These are phyloP conservation scores for Puccinellia tenuiflora DNA, from an alignment of 176 grass and related monocot species.

Conservation along the genomic window DNA sequence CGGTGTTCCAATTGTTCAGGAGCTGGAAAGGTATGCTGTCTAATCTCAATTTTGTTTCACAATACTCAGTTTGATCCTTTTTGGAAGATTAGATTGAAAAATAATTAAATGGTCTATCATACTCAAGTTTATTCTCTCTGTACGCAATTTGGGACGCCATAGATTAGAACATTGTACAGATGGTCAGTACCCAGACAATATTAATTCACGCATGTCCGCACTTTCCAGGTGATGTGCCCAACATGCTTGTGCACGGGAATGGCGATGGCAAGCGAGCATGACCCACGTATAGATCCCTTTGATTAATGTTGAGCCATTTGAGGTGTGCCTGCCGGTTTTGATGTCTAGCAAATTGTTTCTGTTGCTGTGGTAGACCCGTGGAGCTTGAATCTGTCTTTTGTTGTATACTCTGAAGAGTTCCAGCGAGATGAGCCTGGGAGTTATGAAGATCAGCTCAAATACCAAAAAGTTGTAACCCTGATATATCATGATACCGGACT, in stretches of 20 bases:
- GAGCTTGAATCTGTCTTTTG: not conserved
- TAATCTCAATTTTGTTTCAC: not conserved
- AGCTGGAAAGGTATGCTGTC: constrained; percentile 62
- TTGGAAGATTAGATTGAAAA: not conserved
- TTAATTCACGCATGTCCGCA: not conserved
- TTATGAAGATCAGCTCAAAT: not conserved
- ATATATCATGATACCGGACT: not conserved
- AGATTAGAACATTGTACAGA: not conserved
- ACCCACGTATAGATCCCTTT: constrained; percentile 91
- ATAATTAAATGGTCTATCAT: not conserved
- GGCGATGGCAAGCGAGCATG: constrained; percentile 94
- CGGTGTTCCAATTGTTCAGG: constrained; percentile 86
- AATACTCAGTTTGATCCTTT: not conserved
- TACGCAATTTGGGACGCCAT: not conserved
- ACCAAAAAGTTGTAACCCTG: not conserved
- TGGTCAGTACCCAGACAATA: not conserved
- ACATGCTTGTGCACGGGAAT: constrained; percentile 96
- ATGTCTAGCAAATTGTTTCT: not conserved
- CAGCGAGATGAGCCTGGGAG: not conserved
- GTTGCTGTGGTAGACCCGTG: not conserved
- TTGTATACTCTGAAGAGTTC: not conserved
- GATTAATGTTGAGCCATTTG: constrained; percentile 35
- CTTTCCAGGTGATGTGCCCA: constrained; percentile 85
- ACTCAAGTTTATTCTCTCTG: not conserved
- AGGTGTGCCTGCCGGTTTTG: not conserved